A percentile compares a stretch with the other conserved stretches of the same genome.
Evolutionary conservation across 179 eudicot genomes (phyloP).

Genomic region (Beta corolliflora): DNA sequence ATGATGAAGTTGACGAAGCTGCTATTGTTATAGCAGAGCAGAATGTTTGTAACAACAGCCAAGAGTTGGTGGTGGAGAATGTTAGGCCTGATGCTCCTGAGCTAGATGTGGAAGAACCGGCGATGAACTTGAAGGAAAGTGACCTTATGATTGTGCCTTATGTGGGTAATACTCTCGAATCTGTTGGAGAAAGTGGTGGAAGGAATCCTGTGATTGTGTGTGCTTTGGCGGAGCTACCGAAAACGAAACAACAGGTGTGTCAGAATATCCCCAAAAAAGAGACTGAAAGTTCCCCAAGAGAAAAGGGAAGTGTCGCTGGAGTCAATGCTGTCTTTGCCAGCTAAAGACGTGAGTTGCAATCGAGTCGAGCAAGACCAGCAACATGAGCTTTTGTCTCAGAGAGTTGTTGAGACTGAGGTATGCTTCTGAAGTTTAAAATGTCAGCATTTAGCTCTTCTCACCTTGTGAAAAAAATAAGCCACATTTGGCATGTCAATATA

Average conservation of each 20-base stretch:
- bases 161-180: conserved; percentile 10
- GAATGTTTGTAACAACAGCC: conserved; percentile 1
- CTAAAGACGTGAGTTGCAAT: not conserved
- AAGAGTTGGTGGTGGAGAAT: not conserved
- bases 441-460: not conserved
- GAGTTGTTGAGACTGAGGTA: conserved; percentile 30
- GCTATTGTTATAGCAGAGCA: conserved; percentile 14
- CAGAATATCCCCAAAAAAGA: conserved; percentile 2
- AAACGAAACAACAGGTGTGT: not conserved
- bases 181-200: conserved; percentile 4
- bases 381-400: conserved; percentile 6
- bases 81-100: conserved; percentile 9
- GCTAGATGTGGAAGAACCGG: not conserved
- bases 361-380: not conserved
- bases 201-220: conserved; percentile 22
- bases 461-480: not conserved
- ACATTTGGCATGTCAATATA: not conserved
- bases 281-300: not conserved
- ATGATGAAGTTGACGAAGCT: conserved; percentile 9
- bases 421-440: not conserved
- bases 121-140: conserved; percentile 7
- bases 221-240: conserved; percentile 15
- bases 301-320: not conserved
- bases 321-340: not conserved
- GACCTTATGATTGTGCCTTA: conserved; percentile 30